Evolutionary conservation across 306 rosid genomes (phyloP), one percentile per base, ranked within the genome.

Genomic region (Gynostemma pentaphyllum): DNA sequence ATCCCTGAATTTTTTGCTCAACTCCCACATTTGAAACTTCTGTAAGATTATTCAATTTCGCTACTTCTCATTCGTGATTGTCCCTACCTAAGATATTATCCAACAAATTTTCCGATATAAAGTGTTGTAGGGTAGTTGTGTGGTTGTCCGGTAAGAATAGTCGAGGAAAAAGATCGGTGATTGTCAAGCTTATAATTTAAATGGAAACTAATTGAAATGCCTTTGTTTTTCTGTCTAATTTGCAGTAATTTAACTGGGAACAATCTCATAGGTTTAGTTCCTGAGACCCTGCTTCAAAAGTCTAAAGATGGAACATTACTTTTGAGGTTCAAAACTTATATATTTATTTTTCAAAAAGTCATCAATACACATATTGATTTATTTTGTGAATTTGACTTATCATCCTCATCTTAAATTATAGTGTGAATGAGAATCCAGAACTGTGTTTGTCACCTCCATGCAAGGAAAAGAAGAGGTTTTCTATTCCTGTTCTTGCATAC

Each of bases 1-100:
- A 10, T 80, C 5, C 88, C 81, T 0, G 57, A 64, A 1, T 70
- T 53, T 59, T 52, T 83, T 5, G 73, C 75, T 23, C 12, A 45
- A 16, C 40, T 80, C 10, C 26, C 59, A 7, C 45, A 47, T 4
- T 64, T 83, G 27, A 71, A 48, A 9, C 1, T 28, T n/a, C 69
- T 83, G 82, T 83, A 73, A 72, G 83, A 32, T 41, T 45, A 34
- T 16, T 40, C 5, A 27, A n/a, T n/a, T 44, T 24, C 18, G 1
- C 2, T 9, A 39, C 46, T 19, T 59, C 18, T 19, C 19, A 59
- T 32, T 32, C 37, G 7, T 32, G 37, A 32, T 32, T 32, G 7
- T 32, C n/a, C n/a, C n/a, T n/a, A n/a, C n/a, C n/a, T n/a, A n/a
- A n/a, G n/a, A n/a, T n/a, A n/a, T n/a, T n/a, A n/a, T n/a, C n/a